phyloP scores from a whole-genome alignment of 768 basidiomycete genomes.

The Termitomyces sp. region DNA sequence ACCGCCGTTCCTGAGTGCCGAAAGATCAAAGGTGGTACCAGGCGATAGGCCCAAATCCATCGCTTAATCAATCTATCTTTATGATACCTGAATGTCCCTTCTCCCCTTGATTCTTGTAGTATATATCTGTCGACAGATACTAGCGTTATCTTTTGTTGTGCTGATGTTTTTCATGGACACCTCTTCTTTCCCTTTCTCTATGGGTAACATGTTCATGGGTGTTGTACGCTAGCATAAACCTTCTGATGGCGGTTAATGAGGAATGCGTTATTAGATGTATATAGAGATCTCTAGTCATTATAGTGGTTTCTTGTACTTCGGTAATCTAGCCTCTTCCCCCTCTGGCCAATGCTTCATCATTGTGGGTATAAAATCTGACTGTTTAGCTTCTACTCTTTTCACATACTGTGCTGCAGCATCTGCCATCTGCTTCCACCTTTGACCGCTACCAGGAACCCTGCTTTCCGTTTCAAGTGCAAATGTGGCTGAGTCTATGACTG shows the following conservation, averaged over 20 bases:
- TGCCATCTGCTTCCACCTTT: slow-evolving; percentile 27
- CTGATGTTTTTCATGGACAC: slow-evolving; percentile 11
- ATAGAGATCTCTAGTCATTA: slow-evolving; percentile 7
- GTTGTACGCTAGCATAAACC: background rate
- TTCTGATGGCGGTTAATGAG: slow-evolving; percentile 4
- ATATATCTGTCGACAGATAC: slow-evolving; percentile 9
- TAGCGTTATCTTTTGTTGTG: slow-evolving; percentile 9
- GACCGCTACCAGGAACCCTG: slow-evolving; percentile 15
- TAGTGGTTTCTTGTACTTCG: slow-evolving; percentile 10
- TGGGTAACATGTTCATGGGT: slow-evolving; percentile 8
- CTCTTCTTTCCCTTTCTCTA: slow-evolving; percentile 5
- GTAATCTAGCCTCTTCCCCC: slow-evolving; percentile 8
- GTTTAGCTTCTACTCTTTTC: background rate
- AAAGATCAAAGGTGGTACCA: slow-evolving; percentile 26
- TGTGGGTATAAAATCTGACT: slow-evolving; percentile 18
- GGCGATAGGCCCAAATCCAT: slow-evolving; percentile 44
- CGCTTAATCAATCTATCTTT: slow-evolving; percentile 23
- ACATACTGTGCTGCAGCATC: slow-evolving; percentile 16
- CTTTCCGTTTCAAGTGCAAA: slow-evolving; percentile 25
- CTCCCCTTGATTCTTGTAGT: slow-evolving; percentile 6
- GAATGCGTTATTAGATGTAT: slow-evolving; percentile 5
- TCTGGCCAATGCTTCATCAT: slow-evolving; percentile 2
- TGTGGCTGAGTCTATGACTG: slow-evolving; percentile 39
- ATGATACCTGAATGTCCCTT: slow-evolving; percentile 3
- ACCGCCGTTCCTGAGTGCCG: slow-evolving; percentile 50